phyloP scores from a whole-genome alignment of 805 yeast species.

The Yamadazyma akitaensis region DNA sequence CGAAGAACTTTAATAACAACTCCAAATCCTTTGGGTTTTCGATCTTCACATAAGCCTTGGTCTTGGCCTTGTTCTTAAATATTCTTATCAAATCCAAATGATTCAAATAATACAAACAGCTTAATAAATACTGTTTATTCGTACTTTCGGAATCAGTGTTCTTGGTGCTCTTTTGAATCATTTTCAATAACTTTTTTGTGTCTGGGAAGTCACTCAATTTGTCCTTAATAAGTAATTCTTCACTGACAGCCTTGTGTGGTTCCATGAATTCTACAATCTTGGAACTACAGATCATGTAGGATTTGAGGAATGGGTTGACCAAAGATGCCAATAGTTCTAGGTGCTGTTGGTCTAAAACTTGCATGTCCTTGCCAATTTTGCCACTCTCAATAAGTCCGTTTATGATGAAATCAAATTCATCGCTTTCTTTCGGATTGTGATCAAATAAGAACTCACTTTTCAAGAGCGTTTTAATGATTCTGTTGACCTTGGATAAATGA shows the following conservation, averaged over 20 bases:
- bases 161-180: slow-evolving; percentile 20
- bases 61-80: slow-evolving; percentile 40
- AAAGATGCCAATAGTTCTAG: slow-evolving; percentile 16
- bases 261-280: slow-evolving; percentile 12
- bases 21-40: slow-evolving; percentile 26
- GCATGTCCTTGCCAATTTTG: slow-evolving; percentile 15
- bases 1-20: slow-evolving; percentile 22
- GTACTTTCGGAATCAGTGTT: slow-evolving; percentile 33
- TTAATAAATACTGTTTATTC: slow-evolving; percentile 41
- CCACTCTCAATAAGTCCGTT: slow-evolving; percentile 18
- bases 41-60: slow-evolving; percentile 37
- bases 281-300: slow-evolving; percentile 22
- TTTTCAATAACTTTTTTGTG: slow-evolving; percentile 29
- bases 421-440: slow-evolving; percentile 31
- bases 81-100: slow-evolving; percentile 33
- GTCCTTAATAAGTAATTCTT: slow-evolving; percentile 21
- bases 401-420: slow-evolving; percentile 27
- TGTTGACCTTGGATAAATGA: slow-evolving; percentile 22
- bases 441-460: slow-evolving; percentile 44
- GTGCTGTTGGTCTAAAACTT: slow-evolving; percentile 21
- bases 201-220: slow-evolving; percentile 27
- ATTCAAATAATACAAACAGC: slow-evolving; percentile 36
- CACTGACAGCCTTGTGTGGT: slow-evolving; percentile 15
- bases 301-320: slow-evolving; percentile 13
- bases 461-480: slow-evolving; percentile 35